Conservation (phyloP, 345 rosid species). For the Brassica carinata region DNA sequence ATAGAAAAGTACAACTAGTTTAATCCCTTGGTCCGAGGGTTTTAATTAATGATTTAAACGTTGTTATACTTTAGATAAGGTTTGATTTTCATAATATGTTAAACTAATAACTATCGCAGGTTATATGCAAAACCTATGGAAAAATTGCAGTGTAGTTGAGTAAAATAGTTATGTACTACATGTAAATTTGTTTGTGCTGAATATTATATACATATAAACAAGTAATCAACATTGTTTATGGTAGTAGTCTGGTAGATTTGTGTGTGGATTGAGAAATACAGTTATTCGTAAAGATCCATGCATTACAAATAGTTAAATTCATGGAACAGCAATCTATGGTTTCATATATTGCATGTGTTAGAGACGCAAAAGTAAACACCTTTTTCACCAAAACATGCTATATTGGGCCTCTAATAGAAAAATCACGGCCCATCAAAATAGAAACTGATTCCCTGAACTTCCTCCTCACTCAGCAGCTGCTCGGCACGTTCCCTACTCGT, state of each 20-base stretch:
- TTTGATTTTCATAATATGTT: not conserved
- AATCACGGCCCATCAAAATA: constrained; percentile 10
- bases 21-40: not conserved
- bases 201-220: not conserved
- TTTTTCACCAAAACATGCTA: not conserved
- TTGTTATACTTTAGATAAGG: not conserved
- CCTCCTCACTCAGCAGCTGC: constrained; percentile 8
- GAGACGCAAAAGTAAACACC: not conserved
- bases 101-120: not conserved
- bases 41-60: not conserved
- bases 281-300: not conserved
- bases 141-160: not conserved
- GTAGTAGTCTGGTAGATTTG: not conserved
- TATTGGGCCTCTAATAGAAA: constrained; percentile 11
- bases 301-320: not conserved
- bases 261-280: not conserved
- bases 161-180: not conserved
- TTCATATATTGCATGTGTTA: not conserved
- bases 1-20: not conserved
- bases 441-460: not conserved
- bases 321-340: not conserved
- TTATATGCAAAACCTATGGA: not conserved
- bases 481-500: constrained; percentile 30
- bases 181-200: not conserved
- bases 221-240: not conserved